Base-by-base conservation (phyloP, 2,329 filamentous ascomycete genomes). In the Periglandula ipomoeae region DNA sequence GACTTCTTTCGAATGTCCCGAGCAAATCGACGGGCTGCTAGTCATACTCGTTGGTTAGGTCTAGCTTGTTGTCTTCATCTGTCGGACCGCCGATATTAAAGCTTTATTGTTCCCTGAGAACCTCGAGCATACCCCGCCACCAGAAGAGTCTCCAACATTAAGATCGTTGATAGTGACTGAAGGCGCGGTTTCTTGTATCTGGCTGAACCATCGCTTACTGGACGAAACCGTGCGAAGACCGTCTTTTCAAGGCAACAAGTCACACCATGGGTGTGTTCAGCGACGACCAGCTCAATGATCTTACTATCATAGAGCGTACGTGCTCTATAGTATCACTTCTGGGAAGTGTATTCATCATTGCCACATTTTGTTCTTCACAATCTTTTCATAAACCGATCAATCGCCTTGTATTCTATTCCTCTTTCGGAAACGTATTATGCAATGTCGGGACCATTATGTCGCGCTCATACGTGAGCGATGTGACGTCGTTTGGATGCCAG, bases 341-440 rank as follows among this genome's bases (percentile, higher is more conserved):
- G 3, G 84, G 84, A 52, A 83, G 81, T 44, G 54, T 80, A 19
- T 79, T 89, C 61, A 84, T 88, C 57, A 78, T 89, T 47, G 54
- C 70, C 46, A 88, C 84, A 1, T 90, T 89, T 59, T 65, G 76
- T 27, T 62, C 65, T 20, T 85, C 81, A 24, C 73, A 71, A 8
- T 73, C 74, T 5, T 90, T 90, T 61, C 83, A 84, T 56, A 89
- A 88, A 60, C 84, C 86, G 19, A 88, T 90, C 67, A 91, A 90
- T 60, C 75, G 87, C 13, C 73, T 91, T 0, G 80, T 89, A 13
- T 89, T 91, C 64, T 90, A 84, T 62, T 86, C 87, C 2, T 84
- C 84, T 1, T 82, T 85, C 58, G 87, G 86, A 5, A 91, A 91
- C 58, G 70, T 89, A 53, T 70, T 88, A 62, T 78, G 79, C 50